Percentiles rank a stretch among this genome's conserved stretches.
These are phyloP conservation scores for Leccinum variabile DNA, from an alignment of 1,284 basidiomycete genomes.

Conservation along the genomic window DNA sequence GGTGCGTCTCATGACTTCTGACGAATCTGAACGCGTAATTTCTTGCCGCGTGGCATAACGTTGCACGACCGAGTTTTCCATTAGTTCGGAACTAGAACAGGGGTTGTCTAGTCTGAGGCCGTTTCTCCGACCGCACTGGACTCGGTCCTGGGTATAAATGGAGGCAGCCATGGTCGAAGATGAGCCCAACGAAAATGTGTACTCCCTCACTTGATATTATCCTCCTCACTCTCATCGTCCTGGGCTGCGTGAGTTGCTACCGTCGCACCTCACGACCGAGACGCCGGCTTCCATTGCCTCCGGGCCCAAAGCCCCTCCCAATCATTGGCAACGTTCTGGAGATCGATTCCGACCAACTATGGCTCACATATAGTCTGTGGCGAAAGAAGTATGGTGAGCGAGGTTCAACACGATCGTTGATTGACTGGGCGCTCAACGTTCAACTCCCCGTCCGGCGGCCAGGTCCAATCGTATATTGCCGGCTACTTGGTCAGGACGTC, in stretches of 20 bases:
- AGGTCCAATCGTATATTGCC: conserved; percentile 33
- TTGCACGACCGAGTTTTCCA: conserved; percentile 4
- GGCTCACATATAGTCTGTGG: conserved; percentile 36
- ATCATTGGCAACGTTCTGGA: conserved; percentile 45
- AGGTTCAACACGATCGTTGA: not conserved
- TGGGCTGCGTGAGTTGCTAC: conserved; percentile 18
- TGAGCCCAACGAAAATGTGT: conserved; percentile 17
- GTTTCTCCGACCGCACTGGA: conserved; percentile 6
- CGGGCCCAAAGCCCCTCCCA: conserved; percentile 36
- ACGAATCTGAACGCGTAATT: conserved; percentile 17
- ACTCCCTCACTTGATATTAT: conserved; percentile 6
- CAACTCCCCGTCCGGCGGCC: not conserved
- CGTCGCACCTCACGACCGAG: conserved; percentile 10
- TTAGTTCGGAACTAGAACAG: conserved; percentile 17
- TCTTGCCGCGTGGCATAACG: conserved; percentile 8
- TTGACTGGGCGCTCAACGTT: not conserved
- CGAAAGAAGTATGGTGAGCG: conserved; percentile 30
- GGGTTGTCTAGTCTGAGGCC: conserved; percentile 10
- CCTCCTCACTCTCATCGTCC: conserved; percentile 13
- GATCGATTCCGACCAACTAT: conserved; percentile 44
- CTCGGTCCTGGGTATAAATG: conserved; percentile 22
- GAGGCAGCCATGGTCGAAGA: not conserved
- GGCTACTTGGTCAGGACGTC: conserved; percentile 27
- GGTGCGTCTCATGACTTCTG: conserved; percentile 17
- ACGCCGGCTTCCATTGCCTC: conserved; percentile 30